Conservation (phyloP, 495 filamentous ascomycete genomes). For the Tuber indicum region DNA sequence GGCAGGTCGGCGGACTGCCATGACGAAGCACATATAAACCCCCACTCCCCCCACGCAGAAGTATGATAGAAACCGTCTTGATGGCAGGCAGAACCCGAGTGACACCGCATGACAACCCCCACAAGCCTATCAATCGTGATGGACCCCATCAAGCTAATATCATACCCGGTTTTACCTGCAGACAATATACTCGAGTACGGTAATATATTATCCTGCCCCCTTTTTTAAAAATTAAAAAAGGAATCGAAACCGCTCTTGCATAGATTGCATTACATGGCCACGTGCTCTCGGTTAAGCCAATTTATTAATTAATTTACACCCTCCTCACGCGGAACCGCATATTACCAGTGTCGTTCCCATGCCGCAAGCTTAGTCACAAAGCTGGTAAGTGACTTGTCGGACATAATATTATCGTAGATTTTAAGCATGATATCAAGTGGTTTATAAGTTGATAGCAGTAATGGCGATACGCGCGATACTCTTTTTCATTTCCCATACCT, state of each 20-base stretch:
- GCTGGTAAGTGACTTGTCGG: neutral
- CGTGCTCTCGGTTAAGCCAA: neutral
- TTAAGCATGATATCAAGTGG: neutral
- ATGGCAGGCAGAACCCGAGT: neutral
- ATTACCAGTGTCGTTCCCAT: neutral
- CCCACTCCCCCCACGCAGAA: too few relatives aligned
- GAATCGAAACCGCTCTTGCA: neutral
- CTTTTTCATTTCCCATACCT: neutral
- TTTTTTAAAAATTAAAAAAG: neutral
- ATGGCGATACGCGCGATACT: neutral
- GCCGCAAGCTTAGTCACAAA: neutral
- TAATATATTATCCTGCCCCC: neutral
- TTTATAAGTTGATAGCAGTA: neutral
- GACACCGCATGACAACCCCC: neutral
- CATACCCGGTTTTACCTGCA: neutral
- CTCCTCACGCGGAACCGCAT: neutral
- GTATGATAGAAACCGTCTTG: too few relatives aligned
- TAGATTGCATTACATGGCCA: neutral
- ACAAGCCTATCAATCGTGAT: neutral
- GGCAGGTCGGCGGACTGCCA: too few relatives aligned
- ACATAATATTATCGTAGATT: neutral
- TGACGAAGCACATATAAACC: too few relatives aligned
- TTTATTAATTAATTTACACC: neutral
- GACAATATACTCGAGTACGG: neutral
- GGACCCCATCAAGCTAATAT: neutral